These are phyloP conservation scores for Millerozyma miso DNA, from an alignment of 805 yeast genomes.

Conservation along the genomic window DNA sequence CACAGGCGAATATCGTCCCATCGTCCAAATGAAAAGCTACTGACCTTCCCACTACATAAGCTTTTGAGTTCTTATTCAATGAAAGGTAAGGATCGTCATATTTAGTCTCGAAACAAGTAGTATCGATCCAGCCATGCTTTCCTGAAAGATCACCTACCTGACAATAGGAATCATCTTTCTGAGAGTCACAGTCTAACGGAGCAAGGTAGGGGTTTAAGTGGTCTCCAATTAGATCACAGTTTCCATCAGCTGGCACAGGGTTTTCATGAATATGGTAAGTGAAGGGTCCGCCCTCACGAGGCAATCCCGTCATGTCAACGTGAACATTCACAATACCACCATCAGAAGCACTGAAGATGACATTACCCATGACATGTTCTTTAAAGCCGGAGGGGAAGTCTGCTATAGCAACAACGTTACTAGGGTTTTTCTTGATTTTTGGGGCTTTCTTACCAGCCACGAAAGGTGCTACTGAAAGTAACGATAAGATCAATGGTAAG, in stretches of 20 bases:
- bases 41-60: slow-evolving; percentile 58
- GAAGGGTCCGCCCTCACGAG: slow-evolving; percentile 63
- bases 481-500: slow-evolving; percentile 3
- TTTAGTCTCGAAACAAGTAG: slow-evolving; percentile 62
- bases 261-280: slow-evolving; percentile 63
- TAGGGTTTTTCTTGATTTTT: slow-evolving; percentile 45
- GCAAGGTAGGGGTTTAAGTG: slow-evolving; percentile 67
- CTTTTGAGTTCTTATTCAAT: slow-evolving; percentile 48
- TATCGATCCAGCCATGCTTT: slow-evolving; percentile 68
- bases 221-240: slow-evolving; percentile 52
- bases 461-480: slow-evolving; percentile 2
- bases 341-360: slow-evolving; percentile 53
- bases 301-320: slow-evolving; percentile 67
- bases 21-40: slow-evolving; percentile 54
- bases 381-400: slow-evolving; percentile 46
- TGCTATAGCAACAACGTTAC: slow-evolving; percentile 51
- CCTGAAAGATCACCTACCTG: slow-evolving; percentile 77
- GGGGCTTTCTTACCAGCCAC: slow-evolving; percentile 46
- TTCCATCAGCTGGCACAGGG: slow-evolving; percentile 44
- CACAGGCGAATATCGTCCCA: slow-evolving; percentile 58
- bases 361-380: slow-evolving; percentile 44
- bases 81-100: slow-evolving; percentile 66
- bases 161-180: slow-evolving; percentile 51
- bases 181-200: slow-evolving; percentile 46
- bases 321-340: slow-evolving; percentile 62